Evolutionary conservation across 306 rosid genomes (phyloP).

Genomic region (Sindora glabra): DNA sequence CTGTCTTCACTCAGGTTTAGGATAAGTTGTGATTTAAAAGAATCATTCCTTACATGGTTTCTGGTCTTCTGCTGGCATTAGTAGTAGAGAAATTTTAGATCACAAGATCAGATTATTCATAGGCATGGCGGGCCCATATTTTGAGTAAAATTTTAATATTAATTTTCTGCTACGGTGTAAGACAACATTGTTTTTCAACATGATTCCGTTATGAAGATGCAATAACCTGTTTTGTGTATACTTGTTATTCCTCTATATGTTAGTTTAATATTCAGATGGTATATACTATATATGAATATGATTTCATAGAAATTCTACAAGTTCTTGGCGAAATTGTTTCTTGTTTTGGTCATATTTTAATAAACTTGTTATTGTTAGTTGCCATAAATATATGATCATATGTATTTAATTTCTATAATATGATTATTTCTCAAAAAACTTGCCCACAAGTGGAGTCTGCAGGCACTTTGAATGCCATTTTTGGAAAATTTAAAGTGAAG

Average conservation of each 20-base stretch:
- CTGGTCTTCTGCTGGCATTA: slow-evolving; percentile 70
- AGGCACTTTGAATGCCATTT: no score
- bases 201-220: background rate
- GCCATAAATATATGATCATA: no score
- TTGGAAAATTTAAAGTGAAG: no score
- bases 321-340: no score
- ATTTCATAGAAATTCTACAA: background rate
- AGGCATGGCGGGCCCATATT: background rate
- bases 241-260: no score
- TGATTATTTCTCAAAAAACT: no score
- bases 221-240: background rate
- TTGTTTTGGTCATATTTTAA: background rate
- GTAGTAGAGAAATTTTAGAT: slow-evolving; percentile 44
- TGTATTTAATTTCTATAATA: no score
- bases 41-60: slow-evolving; percentile 62
- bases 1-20: slow-evolving; percentile 75
- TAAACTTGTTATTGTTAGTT: no score
- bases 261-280: background rate
- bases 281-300: background rate
- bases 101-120: slow-evolving; percentile 60
- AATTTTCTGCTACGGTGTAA: background rate
- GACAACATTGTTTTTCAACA: background rate
- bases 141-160: background rate
- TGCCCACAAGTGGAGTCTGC: no score
- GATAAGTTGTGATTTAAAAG: slow-evolving; percentile 53